Percentiles rank a stretch among this genome's conserved stretches.
Conservation (phyloP, 1,139 yeast genomes). For the Debaryomyces nepalensis region DNA sequence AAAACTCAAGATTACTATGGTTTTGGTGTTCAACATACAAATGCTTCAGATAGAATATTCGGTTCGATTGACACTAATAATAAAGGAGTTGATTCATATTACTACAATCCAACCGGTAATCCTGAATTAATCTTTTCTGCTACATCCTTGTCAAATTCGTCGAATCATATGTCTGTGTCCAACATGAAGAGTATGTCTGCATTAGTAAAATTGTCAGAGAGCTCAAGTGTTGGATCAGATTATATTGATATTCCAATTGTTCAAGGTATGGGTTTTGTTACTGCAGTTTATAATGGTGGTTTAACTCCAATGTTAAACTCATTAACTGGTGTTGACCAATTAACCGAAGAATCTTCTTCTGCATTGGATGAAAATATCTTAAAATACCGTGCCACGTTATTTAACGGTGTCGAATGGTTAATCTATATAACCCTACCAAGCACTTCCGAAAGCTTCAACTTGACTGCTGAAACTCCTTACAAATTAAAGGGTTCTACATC, state of each 20-base stretch:
- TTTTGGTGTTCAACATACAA: conserved; percentile 69
- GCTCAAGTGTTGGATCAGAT: conserved; percentile 26
- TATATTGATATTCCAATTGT: conserved; percentile 49
- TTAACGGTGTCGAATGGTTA: conserved; percentile 56
- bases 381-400: conserved; percentile 61
- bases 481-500: conserved; percentile 48
- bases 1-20: conserved; percentile 50
- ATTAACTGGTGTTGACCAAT: conserved; percentile 53
- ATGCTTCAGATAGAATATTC: conserved; percentile 60
- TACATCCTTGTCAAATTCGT: conserved; percentile 41
- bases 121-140: conserved; percentile 64
- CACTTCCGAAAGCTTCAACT: conserved; percentile 35
- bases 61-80: conserved; percentile 56
- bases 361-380: conserved; percentile 42
- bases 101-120: conserved; percentile 57
- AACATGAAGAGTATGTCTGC: conserved; percentile 63
- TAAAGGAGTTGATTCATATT: conserved; percentile 42
- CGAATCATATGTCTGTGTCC: conserved; percentile 46
- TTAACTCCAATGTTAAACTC: conserved; percentile 59
- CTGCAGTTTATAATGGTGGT: conserved; percentile 64
- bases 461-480: conserved; percentile 40
- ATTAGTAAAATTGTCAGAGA: conserved; percentile 48
- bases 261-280: conserved; percentile 82
- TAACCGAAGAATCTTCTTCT: conserved; percentile 42
- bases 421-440: conserved; percentile 60